Conservation (phyloP, 2,329 filamentous ascomycete species). For the Knoxdaviesia proteae region DNA sequence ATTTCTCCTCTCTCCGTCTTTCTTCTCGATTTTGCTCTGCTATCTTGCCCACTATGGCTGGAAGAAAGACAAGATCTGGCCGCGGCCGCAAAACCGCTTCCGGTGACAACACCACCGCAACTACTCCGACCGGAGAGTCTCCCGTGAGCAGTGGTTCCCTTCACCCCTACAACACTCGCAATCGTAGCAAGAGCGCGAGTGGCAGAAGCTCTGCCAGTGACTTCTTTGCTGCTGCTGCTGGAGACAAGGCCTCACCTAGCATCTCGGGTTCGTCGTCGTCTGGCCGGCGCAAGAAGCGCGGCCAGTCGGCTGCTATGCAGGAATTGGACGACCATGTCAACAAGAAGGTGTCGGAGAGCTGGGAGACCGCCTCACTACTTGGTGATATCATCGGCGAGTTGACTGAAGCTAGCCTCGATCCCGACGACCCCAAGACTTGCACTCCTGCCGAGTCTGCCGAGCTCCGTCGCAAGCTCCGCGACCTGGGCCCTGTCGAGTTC, state of each 20-base stretch:
- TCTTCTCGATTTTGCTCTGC: background rate
- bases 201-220: background rate
- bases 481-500: conserved; percentile 60
- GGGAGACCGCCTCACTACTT: conserved; percentile 44
- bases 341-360: conserved; percentile 27
- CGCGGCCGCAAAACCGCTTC: no score
- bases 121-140: background rate
- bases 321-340: conserved; percentile 31
- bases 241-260: background rate
- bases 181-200: no score
- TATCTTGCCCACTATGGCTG: background rate
- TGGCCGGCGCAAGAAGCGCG: background rate
- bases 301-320: background rate
- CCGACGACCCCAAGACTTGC: conserved; percentile 28
- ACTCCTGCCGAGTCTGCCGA: conserved; percentile 46
- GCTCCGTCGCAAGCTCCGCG: conserved; percentile 50
- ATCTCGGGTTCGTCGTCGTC: background rate
- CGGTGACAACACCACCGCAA: background rate
- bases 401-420: conserved; percentile 20
- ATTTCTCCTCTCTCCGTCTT: background rate
- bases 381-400: conserved; percentile 40
- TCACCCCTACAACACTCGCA: no score
- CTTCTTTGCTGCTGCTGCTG: background rate
- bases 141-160: background rate
- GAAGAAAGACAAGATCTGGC: background rate